phyloP scores from a whole-genome alignment of 306 rosid species.

The Inga laurina region DNA sequence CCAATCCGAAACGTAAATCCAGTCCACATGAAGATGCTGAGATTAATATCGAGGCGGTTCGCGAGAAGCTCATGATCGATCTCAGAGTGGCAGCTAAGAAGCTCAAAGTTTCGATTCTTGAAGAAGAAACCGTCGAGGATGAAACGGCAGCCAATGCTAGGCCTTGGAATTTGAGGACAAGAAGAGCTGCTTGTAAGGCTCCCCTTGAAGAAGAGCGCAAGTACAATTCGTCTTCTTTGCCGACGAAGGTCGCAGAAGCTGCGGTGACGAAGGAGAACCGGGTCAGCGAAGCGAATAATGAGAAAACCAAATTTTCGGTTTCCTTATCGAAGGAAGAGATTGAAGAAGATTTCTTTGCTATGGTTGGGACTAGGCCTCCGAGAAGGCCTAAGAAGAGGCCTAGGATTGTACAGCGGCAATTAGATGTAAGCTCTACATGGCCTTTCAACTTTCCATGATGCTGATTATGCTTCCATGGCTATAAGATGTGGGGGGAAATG shows the following conservation, averaged over 20 bases:
- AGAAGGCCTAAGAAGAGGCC: constrained; percentile 35
- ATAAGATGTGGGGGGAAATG: background rate
- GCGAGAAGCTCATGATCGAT: constrained; percentile 44
- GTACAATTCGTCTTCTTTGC: constrained; percentile 26
- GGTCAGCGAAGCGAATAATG: constrained; percentile 26
- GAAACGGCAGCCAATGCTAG: constrained; percentile 30
- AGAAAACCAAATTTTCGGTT: constrained; percentile 28
- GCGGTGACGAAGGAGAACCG: constrained; percentile 2
- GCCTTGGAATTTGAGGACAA: constrained; percentile 52
- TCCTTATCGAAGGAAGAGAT: constrained; percentile 45
- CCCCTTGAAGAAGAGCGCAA: constrained; percentile 30
- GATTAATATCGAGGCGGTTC: constrained; percentile 32
- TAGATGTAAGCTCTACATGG: constrained; percentile 42
- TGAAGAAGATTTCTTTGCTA: constrained; percentile 42
- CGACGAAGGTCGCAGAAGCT: constrained; percentile 23
- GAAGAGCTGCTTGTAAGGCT: constrained; percentile 47
- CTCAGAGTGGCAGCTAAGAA: constrained; percentile 39
- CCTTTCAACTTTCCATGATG: background rate
- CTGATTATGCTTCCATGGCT: background rate
- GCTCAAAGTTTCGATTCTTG: constrained; percentile 41
- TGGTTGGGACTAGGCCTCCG: constrained; percentile 39
- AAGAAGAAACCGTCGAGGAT: constrained; percentile 26
- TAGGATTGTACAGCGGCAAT: constrained; percentile 28
- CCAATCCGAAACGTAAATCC: constrained; percentile 27
- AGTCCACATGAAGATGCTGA: background rate